Percentiles rank a stretch among this genome's conserved stretches.
phyloP scores from a whole-genome alignment of 2,329 filamentous ascomycete species.

The Fusarium drepaniforme region DNA sequence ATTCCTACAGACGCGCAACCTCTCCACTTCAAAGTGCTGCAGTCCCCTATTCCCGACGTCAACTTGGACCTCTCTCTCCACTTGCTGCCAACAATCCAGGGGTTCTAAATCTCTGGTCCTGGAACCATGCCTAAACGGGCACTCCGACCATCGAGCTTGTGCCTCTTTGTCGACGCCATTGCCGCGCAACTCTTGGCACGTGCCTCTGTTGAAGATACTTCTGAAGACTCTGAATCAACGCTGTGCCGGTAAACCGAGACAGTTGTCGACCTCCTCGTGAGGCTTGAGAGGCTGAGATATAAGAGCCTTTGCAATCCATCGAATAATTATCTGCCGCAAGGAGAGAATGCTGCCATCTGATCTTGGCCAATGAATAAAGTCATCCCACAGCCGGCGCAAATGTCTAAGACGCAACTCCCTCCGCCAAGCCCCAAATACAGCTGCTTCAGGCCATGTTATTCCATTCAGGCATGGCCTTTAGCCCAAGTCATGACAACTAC shows the following conservation, averaged over 20 bases:
- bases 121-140: conserved; percentile 12
- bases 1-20: not conserved
- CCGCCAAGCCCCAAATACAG: not conserved
- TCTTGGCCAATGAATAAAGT: not conserved
- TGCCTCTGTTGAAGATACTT: not conserved
- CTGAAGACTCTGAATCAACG: not conserved
- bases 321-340: not conserved
- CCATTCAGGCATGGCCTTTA: not conserved
- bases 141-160: not conserved
- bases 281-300: not conserved
- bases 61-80: conserved; percentile 3
- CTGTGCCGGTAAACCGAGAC: not conserved
- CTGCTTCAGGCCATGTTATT: not conserved
- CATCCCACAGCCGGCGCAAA: not conserved
- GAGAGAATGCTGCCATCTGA: not conserved
- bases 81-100: not conserved
- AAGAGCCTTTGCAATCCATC: not conserved
- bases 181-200: conserved; percentile 1
- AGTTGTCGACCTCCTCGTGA: not conserved
- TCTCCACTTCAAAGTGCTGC: not conserved
- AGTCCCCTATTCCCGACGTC: not conserved
- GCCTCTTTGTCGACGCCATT: conserved; percentile 5
- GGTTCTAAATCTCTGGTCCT: not conserved
- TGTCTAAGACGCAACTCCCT: conserved; percentile 5
- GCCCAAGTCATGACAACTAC: not conserved